Base-by-base conservation (phyloP, 192 early-diverging fungal species). In the Mortierella hygrophila region DNA sequence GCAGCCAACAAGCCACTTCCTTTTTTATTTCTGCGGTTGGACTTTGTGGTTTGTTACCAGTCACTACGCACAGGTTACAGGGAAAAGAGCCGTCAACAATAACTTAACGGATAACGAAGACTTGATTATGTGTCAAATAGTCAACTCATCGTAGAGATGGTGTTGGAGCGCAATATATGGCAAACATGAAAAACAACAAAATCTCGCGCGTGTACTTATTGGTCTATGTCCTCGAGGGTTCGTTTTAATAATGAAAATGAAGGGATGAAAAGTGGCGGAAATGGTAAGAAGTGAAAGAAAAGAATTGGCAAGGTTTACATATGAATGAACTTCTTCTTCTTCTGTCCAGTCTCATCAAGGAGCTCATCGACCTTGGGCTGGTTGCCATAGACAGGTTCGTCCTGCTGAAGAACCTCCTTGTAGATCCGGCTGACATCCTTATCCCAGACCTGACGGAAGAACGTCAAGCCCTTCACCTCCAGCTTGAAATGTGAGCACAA, bases 371-470 rank as follows among this genome's bases (percentile, higher is more conserved):
- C 70, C 84, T 91, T 92, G 37, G 90, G 90, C n/a, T 82, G 89
- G 72, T 83, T 89, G 72, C 91, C 90, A 70, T 89, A 93, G 26
- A 86, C 68, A n/a, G 92, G 92, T 47, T 93, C 91, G 16, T 72
- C 69, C 76, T 89, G 81, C 78, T 89, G 42, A 13, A 93, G 79
- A 37, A 91, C 87, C 29, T 93, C 88, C 23, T 65, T 82, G 72
- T 91, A 93, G 81, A 93, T 91, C 72, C 70, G 82, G 77, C 77
- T 85, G 21, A 92, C 91, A 57, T 83, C 86, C 76, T 82, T 79
- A 74, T 92, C 88, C 92, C 92, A 93, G 49, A 90, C 88, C 83
- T 92, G 82, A 47, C 92, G 88, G 89, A 93, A 92, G 78, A 93
- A 93, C 13, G 88, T 89, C 35, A 87, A 72, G 11, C 92, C 92